Percentiles rank a stretch among this genome's conserved stretches.
phyloP scores from a whole-genome alignment of 2,329 filamentous ascomycete species.

The Cladophialophora immunda region DNA sequence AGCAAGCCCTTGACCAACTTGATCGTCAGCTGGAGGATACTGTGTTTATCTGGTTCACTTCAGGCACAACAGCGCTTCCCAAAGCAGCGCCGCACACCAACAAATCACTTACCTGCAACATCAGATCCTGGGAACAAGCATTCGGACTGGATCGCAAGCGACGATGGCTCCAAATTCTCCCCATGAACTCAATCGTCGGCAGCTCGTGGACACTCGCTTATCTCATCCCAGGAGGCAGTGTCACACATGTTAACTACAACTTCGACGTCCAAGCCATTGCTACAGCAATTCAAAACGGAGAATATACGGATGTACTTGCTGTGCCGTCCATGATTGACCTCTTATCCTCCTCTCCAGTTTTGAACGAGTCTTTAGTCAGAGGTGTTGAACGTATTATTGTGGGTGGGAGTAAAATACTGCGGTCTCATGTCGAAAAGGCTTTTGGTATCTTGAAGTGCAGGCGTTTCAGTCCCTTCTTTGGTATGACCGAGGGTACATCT shows the following conservation, averaged over 20 bases:
- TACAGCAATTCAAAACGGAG: slow-evolving; percentile 2
- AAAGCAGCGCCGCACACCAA: slow-evolving; percentile 25
- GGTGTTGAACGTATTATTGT: slow-evolving; percentile 22
- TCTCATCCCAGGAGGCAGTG: slow-evolving; percentile 22
- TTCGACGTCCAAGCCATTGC: slow-evolving; percentile 18
- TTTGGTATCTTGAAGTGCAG: slow-evolving; percentile 11
- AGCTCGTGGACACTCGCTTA: slow-evolving; percentile 26
- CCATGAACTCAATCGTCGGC: slow-evolving; percentile 29
- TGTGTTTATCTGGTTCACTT: slow-evolving; percentile 25
- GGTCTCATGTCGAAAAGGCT: slow-evolving; percentile 18
- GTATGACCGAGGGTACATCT: slow-evolving; percentile 20
- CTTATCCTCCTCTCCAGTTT: not conserved
- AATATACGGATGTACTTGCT: slow-evolving; percentile 21
- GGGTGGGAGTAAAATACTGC: slow-evolving; percentile 22
- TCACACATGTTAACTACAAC: slow-evolving; percentile 18
- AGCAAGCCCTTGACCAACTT: not conserved
- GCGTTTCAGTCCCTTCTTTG: slow-evolving; percentile 17
- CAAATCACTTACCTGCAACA: slow-evolving; percentile 13
- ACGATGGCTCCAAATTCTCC: slow-evolving; percentile 23
- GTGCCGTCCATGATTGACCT: slow-evolving; percentile 27
- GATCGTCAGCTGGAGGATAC: slow-evolving; percentile 13
- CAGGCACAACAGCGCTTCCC: slow-evolving; percentile 22
- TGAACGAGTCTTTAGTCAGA: not conserved
- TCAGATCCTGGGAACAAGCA: slow-evolving; percentile 20
- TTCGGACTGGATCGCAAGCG: slow-evolving; percentile 9